Base-by-base conservation (phyloP, 352 stramenopile species). In the Blastocystis sp. region DNA sequence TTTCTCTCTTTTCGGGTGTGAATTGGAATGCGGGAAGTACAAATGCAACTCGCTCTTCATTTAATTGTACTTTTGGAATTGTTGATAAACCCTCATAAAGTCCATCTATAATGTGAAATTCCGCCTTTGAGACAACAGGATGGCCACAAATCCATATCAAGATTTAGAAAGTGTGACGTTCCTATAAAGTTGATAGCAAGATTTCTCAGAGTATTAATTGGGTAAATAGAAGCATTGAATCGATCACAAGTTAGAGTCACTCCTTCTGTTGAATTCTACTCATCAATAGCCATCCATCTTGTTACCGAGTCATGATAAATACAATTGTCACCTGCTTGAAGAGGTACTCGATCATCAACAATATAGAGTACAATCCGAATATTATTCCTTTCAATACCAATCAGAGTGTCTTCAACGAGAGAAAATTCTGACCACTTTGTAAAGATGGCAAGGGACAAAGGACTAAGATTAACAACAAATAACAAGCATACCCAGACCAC, bases 61-160 rank as follows among this genome's bases (percentile, higher is more conserved):
- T 37, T 24, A 48, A 15, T n/a, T 19, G n/a, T 15, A 42, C 13
- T 33, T 15, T 33, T 15, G 35, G 15, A 42, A 70, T 70, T 19
- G 15, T 15, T 4, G 22, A 42, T 19, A 70, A 42, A 70, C 60
- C 60, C n/a, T 70, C 60, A 24, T 70, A 70, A 33, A 70, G 24
- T 19, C 24, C 30, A 42, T 48, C 60, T 70, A 33, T 4, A 19
- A 5, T n/a, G 24, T 70, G 33, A 76, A 3, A 44, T 3, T 19
- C 22, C 22, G 13, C 3, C 3, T 2, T 37, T 17, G 4, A 44
- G 35, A n/a, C 30, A n/a, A 82, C 73, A 42, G 7, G 73, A 82
- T 9, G 73, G 73, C 24, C 24, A 60, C 17, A 82, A n/a, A 54
- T 82, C 73, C 73, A 60, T 60, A 17, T 82, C 73, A 2, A 69